Evolutionary conservation across 768 basidiomycete species (phyloP).

Genomic region (Kwoniella pini): DNA sequence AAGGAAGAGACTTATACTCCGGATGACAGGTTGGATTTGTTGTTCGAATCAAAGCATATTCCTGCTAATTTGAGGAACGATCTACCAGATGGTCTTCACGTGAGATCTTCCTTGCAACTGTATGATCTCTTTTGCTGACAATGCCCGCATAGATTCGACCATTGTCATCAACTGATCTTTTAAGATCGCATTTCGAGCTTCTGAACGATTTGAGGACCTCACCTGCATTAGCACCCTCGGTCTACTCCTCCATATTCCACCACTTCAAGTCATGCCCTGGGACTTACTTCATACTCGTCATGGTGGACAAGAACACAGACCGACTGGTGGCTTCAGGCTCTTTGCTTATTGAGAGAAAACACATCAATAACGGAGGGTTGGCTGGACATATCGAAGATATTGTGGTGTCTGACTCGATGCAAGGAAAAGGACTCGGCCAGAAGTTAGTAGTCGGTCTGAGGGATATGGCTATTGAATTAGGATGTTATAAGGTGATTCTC

Average conservation of each 20-base stretch:
- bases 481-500: constrained; percentile 91
- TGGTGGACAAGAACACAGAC: constrained; percentile 73
- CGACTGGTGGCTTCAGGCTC: constrained; percentile 79
- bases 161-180: constrained; percentile 81
- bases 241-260: constrained; percentile 66
- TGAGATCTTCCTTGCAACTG: constrained; percentile 55
- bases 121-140: background rate
- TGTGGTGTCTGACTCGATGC: constrained; percentile 80
- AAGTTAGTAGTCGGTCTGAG: constrained; percentile 82
- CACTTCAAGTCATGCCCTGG: constrained; percentile 43
- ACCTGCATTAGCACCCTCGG: constrained; percentile 67
- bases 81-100: constrained; percentile 69
- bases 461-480: constrained; percentile 73
- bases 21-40: constrained; percentile 69
- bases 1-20: constrained; percentile 58
- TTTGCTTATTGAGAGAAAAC: constrained; percentile 90
- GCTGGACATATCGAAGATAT: constrained; percentile 98
- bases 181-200: constrained; percentile 75
- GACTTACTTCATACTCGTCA: constrained; percentile 83
- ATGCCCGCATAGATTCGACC: constrained; percentile 62
- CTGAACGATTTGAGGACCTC: constrained; percentile 70
- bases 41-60: constrained; percentile 74
- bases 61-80: constrained; percentile 64
- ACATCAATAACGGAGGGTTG: constrained; percentile 74
- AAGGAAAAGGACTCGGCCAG: constrained; percentile 87